phyloP scores from a whole-genome alignment of 2,329 filamentous ascomycete species.

The Ascochyta fabae region DNA sequence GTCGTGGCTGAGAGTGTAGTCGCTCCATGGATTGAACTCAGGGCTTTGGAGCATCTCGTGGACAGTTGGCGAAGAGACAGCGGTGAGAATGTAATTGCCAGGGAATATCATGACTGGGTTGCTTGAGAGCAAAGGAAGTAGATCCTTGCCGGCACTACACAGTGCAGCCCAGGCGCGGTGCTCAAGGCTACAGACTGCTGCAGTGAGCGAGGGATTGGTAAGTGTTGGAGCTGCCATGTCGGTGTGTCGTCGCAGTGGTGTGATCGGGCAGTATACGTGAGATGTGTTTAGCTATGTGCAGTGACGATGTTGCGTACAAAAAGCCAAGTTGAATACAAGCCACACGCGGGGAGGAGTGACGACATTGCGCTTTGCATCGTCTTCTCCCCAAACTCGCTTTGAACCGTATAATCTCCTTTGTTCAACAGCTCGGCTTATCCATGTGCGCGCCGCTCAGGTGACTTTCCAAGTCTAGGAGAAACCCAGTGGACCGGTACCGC shows the following conservation, averaged over 20 bases:
- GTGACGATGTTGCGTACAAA: neutral
- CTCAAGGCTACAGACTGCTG: conserved; percentile 36
- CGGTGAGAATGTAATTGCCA: conserved; percentile 44
- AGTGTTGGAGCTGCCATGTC: conserved; percentile 22
- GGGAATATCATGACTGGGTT: conserved; percentile 52
- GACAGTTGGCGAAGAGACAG: conserved; percentile 37
- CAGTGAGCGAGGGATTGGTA: conserved; percentile 34
- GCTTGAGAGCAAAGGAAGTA: conserved; percentile 41
- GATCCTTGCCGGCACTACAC: conserved; percentile 40
- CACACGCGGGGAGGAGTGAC: conserved; percentile 14
- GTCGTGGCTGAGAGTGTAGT: conserved; percentile 37
- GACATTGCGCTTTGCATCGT: conserved; percentile 16
- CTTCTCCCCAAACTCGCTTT: neutral
- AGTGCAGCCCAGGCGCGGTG: conserved; percentile 48
- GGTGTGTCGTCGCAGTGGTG: neutral
- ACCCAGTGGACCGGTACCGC: neutral
- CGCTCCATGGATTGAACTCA: conserved; percentile 33
- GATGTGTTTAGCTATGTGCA: neutral
- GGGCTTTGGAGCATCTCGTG: conserved; percentile 28
- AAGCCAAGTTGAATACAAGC: conserved; percentile 9
- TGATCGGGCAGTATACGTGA: neutral
- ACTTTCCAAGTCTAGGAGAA: neutral
- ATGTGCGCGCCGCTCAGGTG: neutral
- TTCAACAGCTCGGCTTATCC: neutral
- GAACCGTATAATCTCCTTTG: neutral